phyloP scores from a whole-genome alignment of 345 rosid genomes.

The Camelina laxa region DNA sequence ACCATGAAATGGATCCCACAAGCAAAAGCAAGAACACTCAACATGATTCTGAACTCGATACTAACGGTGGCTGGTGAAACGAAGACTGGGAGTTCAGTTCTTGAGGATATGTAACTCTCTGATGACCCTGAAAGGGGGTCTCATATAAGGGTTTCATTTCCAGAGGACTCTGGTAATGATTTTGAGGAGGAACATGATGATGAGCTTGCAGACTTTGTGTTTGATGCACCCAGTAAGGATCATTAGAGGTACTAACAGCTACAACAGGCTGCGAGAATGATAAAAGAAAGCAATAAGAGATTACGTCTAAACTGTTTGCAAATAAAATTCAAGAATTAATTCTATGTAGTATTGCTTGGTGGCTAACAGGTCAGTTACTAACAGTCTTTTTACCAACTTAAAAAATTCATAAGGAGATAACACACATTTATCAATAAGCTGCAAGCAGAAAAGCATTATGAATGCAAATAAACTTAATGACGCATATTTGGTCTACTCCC shows the following conservation, averaged over 20 bases:
- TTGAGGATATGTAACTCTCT: constrained; percentile 63
- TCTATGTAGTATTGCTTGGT: constrained; percentile 9
- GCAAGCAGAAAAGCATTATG: constrained; percentile 1
- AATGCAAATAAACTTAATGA: constrained; percentile 16
- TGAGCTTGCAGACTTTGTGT: constrained; percentile 65
- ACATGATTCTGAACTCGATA: constrained; percentile 1
- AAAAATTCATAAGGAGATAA: constrained; percentile 14
- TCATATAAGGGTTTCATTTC: constrained; percentile 66
- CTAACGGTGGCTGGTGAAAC: constrained; percentile 47
- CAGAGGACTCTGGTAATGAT: constrained; percentile 62
- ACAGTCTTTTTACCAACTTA: constrained; percentile 3
- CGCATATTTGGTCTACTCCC: constrained; percentile 13
- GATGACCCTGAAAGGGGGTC: constrained; percentile 71
- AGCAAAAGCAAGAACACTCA: constrained; percentile 25
- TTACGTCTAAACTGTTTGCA: constrained; percentile 28
- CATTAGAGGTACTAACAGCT: constrained; percentile 60
- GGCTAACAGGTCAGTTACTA: constrained; percentile 16
- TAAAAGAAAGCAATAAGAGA: constrained; percentile 28
- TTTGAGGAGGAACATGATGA: constrained; percentile 61
- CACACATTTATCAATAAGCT: neutral
- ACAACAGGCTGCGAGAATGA: constrained; percentile 64
- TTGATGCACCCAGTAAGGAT: constrained; percentile 74
- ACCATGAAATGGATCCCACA: constrained; percentile 26
- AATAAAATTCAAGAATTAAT: constrained; percentile 1
- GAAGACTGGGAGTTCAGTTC: constrained; percentile 60